Evolutionary conservation across 108 stramenopile genomes (phyloP), one percentile per base, ranked within the genome.

Genomic region (Conticribra guillardii): DNA sequence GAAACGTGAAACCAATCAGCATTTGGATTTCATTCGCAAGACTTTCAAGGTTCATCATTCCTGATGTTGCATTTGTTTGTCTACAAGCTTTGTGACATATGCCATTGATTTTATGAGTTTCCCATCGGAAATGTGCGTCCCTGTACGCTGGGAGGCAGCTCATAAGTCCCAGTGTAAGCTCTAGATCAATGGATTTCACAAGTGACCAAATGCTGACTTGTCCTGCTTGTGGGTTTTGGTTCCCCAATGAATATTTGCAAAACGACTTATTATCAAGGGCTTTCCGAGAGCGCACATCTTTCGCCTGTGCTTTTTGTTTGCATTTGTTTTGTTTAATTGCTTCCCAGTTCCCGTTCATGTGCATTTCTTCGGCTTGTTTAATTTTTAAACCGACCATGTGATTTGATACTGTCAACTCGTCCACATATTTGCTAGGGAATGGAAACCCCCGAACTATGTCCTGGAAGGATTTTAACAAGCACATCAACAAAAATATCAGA

Each of bases 51-150:
- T 65, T 64, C 14, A 71, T 65, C 4, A 71, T 63, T 23, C 64
- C 63, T 17, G 62, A 22, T 52, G 15, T 34, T 17, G 54, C 33
- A 54, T 45, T 45, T 19, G 5, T 28, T 28, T 67, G 54, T 22
- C 57, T 37, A 27, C 73, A 66, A 16, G 60, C 54, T 53, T 60
- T 66, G 41, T 74, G 73, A n/a, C 52, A 37, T 21, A 46, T 51
- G 17, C 73, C 73, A 7, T 66, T 66, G 48, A 58, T 50, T 31
- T 46, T 21, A 30, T 74, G 64, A 26, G 15, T 58, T 34, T 74
- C 73, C 64, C 64, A 74, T 37, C 58, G 56, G 47, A 74, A 74
- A 52, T 72, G 64, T 45, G 65, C 41, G 18, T 76, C 69, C 28
- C 69, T 24, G 54, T 76, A 76, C 44, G 48, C 48, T n/a, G 75